Percentiles rank a stretch among this genome's conserved stretches.
These are phyloP conservation scores for Coemansia sp. DNA, from an alignment of 192 early-diverging fungal genomes.

Conservation along the genomic window DNA sequence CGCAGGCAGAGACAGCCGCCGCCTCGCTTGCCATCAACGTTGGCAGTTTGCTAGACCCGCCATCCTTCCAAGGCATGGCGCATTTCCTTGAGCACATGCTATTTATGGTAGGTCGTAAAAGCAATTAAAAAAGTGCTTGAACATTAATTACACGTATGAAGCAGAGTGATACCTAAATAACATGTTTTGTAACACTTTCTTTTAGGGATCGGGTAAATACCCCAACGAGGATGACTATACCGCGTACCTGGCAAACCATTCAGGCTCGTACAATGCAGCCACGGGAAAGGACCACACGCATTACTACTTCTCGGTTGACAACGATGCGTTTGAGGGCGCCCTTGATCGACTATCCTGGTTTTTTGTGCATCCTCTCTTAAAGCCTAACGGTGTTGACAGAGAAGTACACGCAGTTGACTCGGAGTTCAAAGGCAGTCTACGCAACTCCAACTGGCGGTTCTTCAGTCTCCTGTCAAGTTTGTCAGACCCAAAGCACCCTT, in stretches of 20 bases:
- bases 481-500: conserved; percentile 69
- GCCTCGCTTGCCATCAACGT: conserved; percentile 64
- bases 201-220: conserved; percentile 64
- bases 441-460: conserved; percentile 57
- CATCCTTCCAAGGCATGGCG: conserved; percentile 62
- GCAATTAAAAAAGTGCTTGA: no score
- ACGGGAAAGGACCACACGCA: conserved; percentile 18
- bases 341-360: conserved; percentile 75
- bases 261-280: conserved; percentile 31
- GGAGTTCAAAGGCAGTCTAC: conserved; percentile 84
- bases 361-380: conserved; percentile 83
- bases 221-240: conserved; percentile 66
- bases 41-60: conserved; percentile 60
- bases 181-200: background rate
- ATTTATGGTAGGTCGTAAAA: conserved; percentile 46
- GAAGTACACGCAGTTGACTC: conserved; percentile 91
- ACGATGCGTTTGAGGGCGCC: conserved; percentile 56
- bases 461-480: background rate
- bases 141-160: no score
- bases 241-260: conserved; percentile 22
- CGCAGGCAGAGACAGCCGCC: conserved; percentile 56
- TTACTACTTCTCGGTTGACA: conserved; percentile 20
- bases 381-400: conserved; percentile 72
- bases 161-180: background rate
- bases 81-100: conserved; percentile 73